Percentiles rank a stretch among this genome's conserved stretches.
phyloP scores from a whole-genome alignment of 306 rosid genomes.

The Hippophae gyantsensis region DNA sequence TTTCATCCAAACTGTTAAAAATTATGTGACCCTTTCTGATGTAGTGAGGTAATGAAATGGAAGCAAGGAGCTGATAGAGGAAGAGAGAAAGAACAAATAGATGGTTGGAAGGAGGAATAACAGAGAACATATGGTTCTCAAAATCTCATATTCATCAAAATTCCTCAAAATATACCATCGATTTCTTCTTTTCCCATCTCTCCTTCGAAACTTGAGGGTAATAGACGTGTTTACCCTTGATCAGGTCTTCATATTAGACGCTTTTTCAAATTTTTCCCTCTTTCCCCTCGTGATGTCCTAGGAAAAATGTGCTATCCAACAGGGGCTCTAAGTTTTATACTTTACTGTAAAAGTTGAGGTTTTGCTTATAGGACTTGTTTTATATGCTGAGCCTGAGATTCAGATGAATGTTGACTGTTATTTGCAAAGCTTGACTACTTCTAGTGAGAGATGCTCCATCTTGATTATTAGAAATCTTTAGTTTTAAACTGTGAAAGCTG shows the following conservation, averaged over 20 bases:
- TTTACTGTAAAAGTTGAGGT: not conserved
- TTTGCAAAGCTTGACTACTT: not conserved
- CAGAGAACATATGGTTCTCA: too few species aligned
- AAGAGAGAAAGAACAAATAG: not conserved
- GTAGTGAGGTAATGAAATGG: too few species aligned
- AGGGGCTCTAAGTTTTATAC: slow-evolving; percentile 3
- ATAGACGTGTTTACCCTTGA: not conserved
- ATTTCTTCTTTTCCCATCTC: too few species aligned
- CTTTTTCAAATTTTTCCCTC: not conserved
- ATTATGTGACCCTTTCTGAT: not conserved
- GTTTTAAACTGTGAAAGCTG: not conserved
- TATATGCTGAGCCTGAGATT: not conserved
- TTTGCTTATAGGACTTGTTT: not conserved
- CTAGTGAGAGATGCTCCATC: not conserved
- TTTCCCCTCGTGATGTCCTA: not conserved
- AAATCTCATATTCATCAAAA: too few species aligned
- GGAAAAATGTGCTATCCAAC: not conserved
- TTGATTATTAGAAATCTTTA: not conserved
- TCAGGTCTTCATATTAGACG: not conserved
- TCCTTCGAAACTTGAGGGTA: too few species aligned
- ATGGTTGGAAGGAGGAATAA: not conserved
- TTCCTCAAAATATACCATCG: too few species aligned
- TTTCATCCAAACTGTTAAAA: not conserved
- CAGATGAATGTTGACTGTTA: not conserved
- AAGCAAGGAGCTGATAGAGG: too few species aligned